phyloP scores from a whole-genome alignment of 148 eudicot species.

The Agrostemma githago region DNA sequence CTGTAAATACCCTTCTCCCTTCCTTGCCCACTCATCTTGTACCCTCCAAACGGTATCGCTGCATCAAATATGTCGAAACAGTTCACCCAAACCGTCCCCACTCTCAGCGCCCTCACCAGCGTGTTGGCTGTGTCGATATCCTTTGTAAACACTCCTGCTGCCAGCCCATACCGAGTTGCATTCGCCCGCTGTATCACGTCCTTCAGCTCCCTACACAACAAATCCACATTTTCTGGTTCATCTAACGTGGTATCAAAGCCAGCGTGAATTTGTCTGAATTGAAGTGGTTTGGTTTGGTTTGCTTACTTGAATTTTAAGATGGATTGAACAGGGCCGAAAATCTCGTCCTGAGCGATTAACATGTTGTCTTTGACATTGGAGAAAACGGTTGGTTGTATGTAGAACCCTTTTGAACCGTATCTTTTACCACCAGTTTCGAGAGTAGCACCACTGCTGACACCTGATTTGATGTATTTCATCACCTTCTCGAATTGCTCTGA shows the following conservation, averaged over 20 bases:
- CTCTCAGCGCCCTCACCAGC: conserved; percentile 43
- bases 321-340: conserved; percentile 64
- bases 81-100: conserved; percentile 62
- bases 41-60: conserved; percentile 63
- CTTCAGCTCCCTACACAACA: conserved; percentile 35
- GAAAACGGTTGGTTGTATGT: conserved; percentile 62
- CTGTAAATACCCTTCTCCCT: conserved; percentile 58
- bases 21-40: conserved; percentile 66
- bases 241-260: too few species aligned
- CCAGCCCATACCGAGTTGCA: conserved; percentile 42
- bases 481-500: conserved; percentile 55
- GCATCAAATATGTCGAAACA: conserved; percentile 57
- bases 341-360: conserved; percentile 62
- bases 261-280: too few species aligned
- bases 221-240: too few species aligned
- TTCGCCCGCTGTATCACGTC: conserved; percentile 56
- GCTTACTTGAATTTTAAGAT: conserved; percentile 59
- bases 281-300: neutral
- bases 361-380: conserved; percentile 59
- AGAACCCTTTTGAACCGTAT: conserved; percentile 50
- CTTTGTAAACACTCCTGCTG: conserved; percentile 60
- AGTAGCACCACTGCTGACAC: conserved; percentile 45
- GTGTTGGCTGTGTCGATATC: conserved; percentile 61
- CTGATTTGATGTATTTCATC: conserved; percentile 44
- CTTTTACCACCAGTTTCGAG: conserved; percentile 56